A percentile compares a stretch with the other conserved stretches of the same genome.
Evolutionary conservation across 2,329 filamentous ascomycete species (phyloP).

Genomic region (Paecilomyces variotii): DNA sequence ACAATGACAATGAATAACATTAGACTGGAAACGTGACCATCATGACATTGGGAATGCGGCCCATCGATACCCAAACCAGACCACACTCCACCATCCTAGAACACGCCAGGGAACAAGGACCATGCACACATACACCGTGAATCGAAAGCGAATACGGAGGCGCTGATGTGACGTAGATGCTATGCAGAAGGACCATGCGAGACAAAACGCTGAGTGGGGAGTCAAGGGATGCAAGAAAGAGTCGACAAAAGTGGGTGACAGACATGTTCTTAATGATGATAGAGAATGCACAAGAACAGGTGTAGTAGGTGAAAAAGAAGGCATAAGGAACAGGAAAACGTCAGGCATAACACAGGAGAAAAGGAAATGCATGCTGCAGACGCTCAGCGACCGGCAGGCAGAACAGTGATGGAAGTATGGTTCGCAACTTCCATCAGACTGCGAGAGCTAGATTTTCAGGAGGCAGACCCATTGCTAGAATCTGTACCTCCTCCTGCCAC

Average conservation of each 20-base stretch:
- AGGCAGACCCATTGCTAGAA: neutral
- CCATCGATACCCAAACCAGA: neutral
- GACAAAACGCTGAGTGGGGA: neutral
- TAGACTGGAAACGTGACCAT: neutral
- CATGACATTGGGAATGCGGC: neutral
- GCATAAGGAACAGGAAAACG: neutral
- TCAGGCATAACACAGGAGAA: neutral
- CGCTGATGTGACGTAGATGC: neutral
- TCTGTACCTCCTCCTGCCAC: constrained; percentile 20
- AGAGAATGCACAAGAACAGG: neutral
- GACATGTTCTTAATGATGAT: neutral
- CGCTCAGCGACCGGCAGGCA: neutral
- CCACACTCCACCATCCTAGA: constrained; percentile 1
- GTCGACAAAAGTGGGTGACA: neutral
- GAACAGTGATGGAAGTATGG: neutral
- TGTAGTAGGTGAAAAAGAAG: neutral
- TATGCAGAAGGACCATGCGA: constrained; percentile 1
- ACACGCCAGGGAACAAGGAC: neutral
- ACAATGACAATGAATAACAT: neutral
- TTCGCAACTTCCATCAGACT: neutral
- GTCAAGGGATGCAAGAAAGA: neutral
- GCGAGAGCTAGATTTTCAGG: neutral
- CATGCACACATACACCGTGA: constrained; percentile 1
- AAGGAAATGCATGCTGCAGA: neutral
- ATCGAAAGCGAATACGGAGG: neutral